Conservation (phyloP, 257 asterid genomes). For the Nicotiana tomentosiformis region DNA sequence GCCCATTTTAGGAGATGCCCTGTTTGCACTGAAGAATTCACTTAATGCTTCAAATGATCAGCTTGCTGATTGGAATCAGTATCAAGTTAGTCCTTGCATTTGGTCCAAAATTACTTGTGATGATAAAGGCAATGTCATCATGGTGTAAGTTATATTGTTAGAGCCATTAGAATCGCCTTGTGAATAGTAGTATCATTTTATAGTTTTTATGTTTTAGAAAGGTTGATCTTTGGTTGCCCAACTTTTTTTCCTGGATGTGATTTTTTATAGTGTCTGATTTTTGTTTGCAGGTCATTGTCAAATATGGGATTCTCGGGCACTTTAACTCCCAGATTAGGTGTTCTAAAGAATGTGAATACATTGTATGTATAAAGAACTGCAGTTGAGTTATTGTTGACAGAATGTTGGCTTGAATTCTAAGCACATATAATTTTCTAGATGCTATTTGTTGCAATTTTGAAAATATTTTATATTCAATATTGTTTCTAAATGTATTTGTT, state of each 20-base stretch:
- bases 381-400: conserved; percentile 4
- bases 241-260: background rate
- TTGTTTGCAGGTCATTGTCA: conserved; percentile 66
- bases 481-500: background rate
- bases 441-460: background rate
- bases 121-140: conserved; percentile 37
- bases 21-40: conserved; percentile 47
- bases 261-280: conserved; percentile 9
- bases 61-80: conserved; percentile 67
- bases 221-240: background rate
- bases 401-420: background rate
- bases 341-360: conserved; percentile 51
- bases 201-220: background rate
- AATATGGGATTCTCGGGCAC: conserved; percentile 91
- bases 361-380: conserved; percentile 48
- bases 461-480: background rate
- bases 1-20: conserved; percentile 65
- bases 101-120: conserved; percentile 87
- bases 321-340: conserved; percentile 65
- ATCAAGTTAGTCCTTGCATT: conserved; percentile 87
- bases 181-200: background rate
- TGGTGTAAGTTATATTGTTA: conserved; percentile 52
- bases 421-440: background rate
- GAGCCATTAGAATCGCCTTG: background rate
- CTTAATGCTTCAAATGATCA: conserved; percentile 62